phyloP scores from a whole-genome alignment of 2,329 filamentous ascomycete species.

The Aspergillus proliferans region DNA sequence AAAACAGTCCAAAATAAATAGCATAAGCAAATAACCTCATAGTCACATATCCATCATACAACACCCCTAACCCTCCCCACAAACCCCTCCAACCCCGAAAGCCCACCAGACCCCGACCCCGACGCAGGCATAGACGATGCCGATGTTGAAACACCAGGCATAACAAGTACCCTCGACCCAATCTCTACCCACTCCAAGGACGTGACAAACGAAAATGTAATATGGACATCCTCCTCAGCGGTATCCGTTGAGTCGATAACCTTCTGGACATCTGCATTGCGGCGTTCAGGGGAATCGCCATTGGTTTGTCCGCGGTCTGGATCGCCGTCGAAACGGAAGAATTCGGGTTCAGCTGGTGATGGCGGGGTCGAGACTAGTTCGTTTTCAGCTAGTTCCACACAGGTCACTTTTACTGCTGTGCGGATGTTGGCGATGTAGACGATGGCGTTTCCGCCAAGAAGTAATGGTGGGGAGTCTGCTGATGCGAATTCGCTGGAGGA shows the following conservation, averaged over 20 bases:
- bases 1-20: no score
- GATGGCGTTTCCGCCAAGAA: slow-evolving; percentile 55
- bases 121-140: slow-evolving; percentile 45
- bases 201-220: slow-evolving; percentile 54
- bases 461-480: slow-evolving; percentile 44
- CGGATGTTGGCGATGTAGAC: slow-evolving; percentile 84
- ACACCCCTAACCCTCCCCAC: slow-evolving; percentile 45
- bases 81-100: slow-evolving; percentile 51
- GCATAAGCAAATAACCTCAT: no score
- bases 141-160: slow-evolving; percentile 50
- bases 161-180: slow-evolving; percentile 53
- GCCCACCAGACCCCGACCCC: slow-evolving; percentile 26
- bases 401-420: slow-evolving; percentile 67
- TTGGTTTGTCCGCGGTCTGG: slow-evolving; percentile 8
- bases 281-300: neutral
- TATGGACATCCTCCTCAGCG: slow-evolving; percentile 28
- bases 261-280: slow-evolving; percentile 20
- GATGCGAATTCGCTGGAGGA: slow-evolving; percentile 49
- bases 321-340: slow-evolving; percentile 41
- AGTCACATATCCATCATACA: neutral
- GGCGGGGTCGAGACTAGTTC: slow-evolving; percentile 19
- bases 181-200: slow-evolving; percentile 53
- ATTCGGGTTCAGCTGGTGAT: slow-evolving; percentile 32
- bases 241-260: slow-evolving; percentile 18
- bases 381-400: slow-evolving; percentile 40